These are phyloP conservation scores for Salix arbutifolia DNA, from an alignment of 345 rosid genomes.

Conservation along the genomic window DNA sequence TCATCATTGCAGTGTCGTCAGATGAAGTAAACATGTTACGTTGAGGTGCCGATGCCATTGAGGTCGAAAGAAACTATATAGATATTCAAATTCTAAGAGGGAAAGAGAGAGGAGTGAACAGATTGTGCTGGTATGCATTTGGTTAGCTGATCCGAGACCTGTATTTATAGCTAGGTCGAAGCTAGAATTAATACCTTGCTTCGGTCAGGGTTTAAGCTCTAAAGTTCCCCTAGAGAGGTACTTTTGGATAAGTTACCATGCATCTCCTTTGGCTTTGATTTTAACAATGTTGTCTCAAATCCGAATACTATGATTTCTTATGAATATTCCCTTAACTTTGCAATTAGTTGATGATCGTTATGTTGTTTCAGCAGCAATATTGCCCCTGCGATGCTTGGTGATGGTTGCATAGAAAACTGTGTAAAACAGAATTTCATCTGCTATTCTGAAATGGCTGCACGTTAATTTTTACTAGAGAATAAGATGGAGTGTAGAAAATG, in stretches of 20 bases:
- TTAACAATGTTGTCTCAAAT: neutral
- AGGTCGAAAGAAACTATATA: neutral
- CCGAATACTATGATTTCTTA: neutral
- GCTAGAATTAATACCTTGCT: constrained; percentile 43
- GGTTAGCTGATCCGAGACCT: constrained; percentile 4
- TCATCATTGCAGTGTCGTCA: constrained; percentile 50
- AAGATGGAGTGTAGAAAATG: no score
- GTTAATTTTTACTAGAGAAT: no score
- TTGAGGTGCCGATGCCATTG: constrained; percentile 15
- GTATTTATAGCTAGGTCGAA: constrained; percentile 24
- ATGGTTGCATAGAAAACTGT: no score
- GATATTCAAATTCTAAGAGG: neutral
- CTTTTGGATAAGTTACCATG: constrained; percentile 8
- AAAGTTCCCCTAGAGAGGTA: constrained; percentile 10
- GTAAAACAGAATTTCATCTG: no score
- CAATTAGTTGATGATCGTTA: neutral
- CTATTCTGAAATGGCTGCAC: no score
- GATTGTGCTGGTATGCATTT: constrained; percentile 5
- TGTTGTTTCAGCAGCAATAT: no score
- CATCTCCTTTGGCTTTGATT: neutral
- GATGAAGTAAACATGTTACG: constrained; percentile 37
- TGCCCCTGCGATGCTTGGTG: no score
- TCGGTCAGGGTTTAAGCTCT: constrained; percentile 24
- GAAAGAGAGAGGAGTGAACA: neutral
- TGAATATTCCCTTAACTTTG: no score